phyloP scores from a whole-genome alignment of 2,329 filamentous ascomycete species.

The Phyllosticta capitalensis region DNA sequence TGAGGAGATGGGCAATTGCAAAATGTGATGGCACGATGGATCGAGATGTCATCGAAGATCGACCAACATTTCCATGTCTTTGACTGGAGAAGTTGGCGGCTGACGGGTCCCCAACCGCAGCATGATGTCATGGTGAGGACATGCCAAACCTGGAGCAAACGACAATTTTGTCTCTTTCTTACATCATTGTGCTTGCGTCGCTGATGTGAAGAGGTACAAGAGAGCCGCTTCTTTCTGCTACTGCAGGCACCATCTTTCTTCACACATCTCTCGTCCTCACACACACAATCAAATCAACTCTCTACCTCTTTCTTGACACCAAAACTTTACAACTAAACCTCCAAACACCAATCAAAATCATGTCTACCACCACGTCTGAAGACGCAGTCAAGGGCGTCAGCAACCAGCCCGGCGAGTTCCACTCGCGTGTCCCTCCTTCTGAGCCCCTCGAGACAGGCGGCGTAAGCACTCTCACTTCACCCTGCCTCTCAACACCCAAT shows the following conservation, averaged over 20 bases:
- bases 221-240: neutral
- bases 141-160: neutral
- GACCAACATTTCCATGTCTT: neutral
- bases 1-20: neutral
- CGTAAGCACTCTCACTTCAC: constrained; percentile 34
- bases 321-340: neutral
- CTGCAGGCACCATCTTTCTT: neutral
- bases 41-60: neutral
- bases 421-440: constrained; percentile 39
- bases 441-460: constrained; percentile 47
- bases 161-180: neutral
- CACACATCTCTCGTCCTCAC: too few species aligned
- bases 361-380: constrained; percentile 40
- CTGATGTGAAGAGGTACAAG: neutral
- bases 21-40: neutral
- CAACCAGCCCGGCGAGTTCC: constrained; percentile 47
- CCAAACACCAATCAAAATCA: constrained; percentile 14
- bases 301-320: neutral
- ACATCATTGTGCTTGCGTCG: neutral
- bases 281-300: neutral
- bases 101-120: neutral
- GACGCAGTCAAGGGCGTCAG: constrained; percentile 36
- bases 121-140: neutral
- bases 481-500: neutral
- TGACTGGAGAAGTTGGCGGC: neutral